Evolutionary conservation across 2,329 filamentous ascomycete genomes (phyloP).

Genomic region (Penicillium digitatum): DNA sequence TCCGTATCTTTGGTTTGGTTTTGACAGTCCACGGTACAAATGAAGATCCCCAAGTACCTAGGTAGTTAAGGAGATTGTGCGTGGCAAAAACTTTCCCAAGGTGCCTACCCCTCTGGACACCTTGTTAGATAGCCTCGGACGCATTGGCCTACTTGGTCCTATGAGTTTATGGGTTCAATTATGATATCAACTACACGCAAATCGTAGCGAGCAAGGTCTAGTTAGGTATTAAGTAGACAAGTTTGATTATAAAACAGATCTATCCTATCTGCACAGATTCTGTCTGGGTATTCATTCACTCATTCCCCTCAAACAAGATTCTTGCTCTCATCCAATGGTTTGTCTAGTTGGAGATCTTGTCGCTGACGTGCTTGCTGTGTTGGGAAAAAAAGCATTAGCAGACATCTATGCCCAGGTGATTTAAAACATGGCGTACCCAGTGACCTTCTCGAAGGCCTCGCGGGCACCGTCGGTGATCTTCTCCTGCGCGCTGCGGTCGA

Average conservation of each 20-base stretch:
- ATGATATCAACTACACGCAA: background rate
- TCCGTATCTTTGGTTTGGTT: background rate
- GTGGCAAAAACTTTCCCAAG: background rate
- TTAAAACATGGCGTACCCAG: background rate
- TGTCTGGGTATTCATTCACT: conserved; percentile 3
- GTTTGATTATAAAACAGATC: background rate
- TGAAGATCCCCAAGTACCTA: background rate
- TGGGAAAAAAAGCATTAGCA: background rate
- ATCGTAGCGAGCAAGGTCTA: background rate
- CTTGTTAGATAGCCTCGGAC: background rate
- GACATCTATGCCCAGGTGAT: background rate
- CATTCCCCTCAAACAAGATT: background rate
- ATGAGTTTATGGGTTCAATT: background rate
- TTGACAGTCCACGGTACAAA: background rate
- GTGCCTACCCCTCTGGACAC: background rate
- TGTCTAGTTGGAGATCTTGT: conserved; percentile 3
- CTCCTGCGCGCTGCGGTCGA: conserved; percentile 1
- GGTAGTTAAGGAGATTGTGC: background rate
- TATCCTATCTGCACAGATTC: background rate
- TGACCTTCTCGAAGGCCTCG: conserved; percentile 1
- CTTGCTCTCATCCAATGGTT: background rate
- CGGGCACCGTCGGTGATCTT: conserved; percentile 7
- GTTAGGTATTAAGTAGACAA: background rate
- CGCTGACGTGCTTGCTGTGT: background rate
- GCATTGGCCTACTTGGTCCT: background rate